Evolutionary conservation across 1,139 yeast genomes (phyloP), one percentile per base, ranked within the genome.

Genomic region (Suhomyces wounanorum): DNA sequence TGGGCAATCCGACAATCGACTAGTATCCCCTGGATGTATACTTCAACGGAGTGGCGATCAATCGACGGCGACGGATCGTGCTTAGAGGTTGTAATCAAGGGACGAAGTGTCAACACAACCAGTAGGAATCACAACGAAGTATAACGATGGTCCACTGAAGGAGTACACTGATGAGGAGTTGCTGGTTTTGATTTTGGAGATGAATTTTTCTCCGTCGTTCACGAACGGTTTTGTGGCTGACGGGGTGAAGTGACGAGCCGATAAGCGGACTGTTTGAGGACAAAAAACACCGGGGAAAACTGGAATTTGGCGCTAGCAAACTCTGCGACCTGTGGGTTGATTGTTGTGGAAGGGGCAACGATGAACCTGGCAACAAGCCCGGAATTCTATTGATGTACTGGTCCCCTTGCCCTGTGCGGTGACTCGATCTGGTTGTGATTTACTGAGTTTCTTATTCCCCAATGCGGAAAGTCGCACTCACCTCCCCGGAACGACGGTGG

Each of bases 171-270:
- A 33, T 23, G 21, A 43, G 49, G 26, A 46, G 52, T 43, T 43
- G 49, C 45, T 49, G 52, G 47, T 40, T 40, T 46, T 36, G 52
- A 43, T 18, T 43, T 45, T 46, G 47, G 39, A 26, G 40, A 40
- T 26, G 47, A 49, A 45, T 42, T 49, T 49, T 49, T 49, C 45
- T 43, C 47, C 17, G 43, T 26, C 25, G 46, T 45, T 48, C 51
- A 48, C 51, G 52, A 49, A 44, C 52, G 44, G 28, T 43, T 49
- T 49, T 49, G 51, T 49, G 51, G 47, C 48, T 11, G 28, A 38
- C 35, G 43, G 39, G 21, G 41, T 8, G 42, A 43, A 43, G 17
- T 18, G 44, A 42, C 45, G 45, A 42, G 36, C 25, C 17, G 44
- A 41, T 41, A 41, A 41, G 44, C 44, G 28, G 44, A 5, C 28